Percentiles rank a stretch among this genome's conserved stretches.
Conservation (phyloP, 495 filamentous ascomycete genomes). For the Lasiosphaeris hirsuta region DNA sequence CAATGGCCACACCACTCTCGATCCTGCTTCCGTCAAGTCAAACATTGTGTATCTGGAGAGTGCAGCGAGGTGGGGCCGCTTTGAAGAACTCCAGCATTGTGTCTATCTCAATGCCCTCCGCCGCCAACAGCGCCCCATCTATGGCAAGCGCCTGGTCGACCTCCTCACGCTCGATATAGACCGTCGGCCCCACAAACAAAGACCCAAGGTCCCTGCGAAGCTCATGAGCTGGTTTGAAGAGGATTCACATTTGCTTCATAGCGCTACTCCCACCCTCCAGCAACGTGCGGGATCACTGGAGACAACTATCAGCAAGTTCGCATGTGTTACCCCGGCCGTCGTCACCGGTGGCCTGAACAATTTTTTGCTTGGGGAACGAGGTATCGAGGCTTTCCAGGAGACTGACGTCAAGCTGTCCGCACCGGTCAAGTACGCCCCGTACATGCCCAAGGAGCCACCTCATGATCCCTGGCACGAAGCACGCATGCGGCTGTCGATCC, state of each 20-base stretch:
- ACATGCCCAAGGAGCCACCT: constrained; percentile 50
- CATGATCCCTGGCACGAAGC: constrained; percentile 89
- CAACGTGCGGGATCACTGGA: constrained; percentile 68
- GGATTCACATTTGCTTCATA: constrained; percentile 62
- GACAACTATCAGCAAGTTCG: constrained; percentile 78
- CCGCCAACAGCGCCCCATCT: constrained; percentile 75
- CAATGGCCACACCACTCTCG: constrained; percentile 57
- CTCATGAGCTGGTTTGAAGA: constrained; percentile 72
- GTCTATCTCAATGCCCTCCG: constrained; percentile 79
- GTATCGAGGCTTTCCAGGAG: constrained; percentile 59
- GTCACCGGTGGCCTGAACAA: constrained; percentile 73
- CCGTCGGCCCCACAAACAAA: constrained; percentile 50
- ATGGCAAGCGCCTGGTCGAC: constrained; percentile 70
- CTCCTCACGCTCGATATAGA: constrained; percentile 61
- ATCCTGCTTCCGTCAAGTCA: constrained; percentile 60
- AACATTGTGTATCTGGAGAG: constrained; percentile 72
- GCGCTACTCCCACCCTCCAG: constrained; percentile 69
- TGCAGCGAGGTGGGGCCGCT: constrained; percentile 62
- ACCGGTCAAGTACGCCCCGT: constrained; percentile 43
- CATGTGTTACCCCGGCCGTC: constrained; percentile 84
- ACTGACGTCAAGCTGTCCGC: constrained; percentile 42
- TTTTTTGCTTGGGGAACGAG: constrained; percentile 57
- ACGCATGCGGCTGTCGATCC: constrained; percentile 87
- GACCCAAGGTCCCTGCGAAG: constrained; percentile 50
- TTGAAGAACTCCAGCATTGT: constrained; percentile 75